Evolutionary conservation across 768 basidiomycete genomes (phyloP).

Genomic region (Lentinus tigrinus): DNA sequence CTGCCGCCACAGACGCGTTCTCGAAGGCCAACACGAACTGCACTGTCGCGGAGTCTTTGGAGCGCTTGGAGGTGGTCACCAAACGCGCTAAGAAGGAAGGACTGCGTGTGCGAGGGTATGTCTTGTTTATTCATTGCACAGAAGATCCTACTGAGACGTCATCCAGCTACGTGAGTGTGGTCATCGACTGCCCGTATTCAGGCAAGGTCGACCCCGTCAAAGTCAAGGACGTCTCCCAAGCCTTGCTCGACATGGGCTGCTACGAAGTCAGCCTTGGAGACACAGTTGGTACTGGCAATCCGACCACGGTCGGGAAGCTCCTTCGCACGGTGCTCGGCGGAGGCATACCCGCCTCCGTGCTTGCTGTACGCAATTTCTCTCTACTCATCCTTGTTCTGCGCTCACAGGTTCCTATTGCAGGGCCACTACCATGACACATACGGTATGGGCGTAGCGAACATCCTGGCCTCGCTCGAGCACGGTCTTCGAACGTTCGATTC

Average conservation of each 20-base stretch:
- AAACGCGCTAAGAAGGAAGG: constrained; percentile 55
- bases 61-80: constrained; percentile 60
- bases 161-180: constrained; percentile 83
- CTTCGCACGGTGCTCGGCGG: constrained; percentile 66
- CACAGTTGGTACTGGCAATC: constrained; percentile 86
- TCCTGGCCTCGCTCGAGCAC: constrained; percentile 64
- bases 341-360: constrained; percentile 56
- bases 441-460: constrained; percentile 79
- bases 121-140: neutral
- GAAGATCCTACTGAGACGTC: too few relatives aligned
- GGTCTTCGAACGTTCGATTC: constrained; percentile 84
- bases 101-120: constrained; percentile 56
- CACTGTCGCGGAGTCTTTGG: constrained; percentile 67
- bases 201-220: constrained; percentile 59
- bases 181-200: constrained; percentile 86
- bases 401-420: neutral
- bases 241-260: constrained; percentile 85
- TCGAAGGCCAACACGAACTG: constrained; percentile 83
- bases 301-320: constrained; percentile 62
- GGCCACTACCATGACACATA: constrained; percentile 87
- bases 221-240: constrained; percentile 70
- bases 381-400: neutral
- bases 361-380: constrained; percentile 59
- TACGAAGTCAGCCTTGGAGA: constrained; percentile 93
- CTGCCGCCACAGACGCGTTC: constrained; percentile 86